Conservation (phyloP, 805 yeast species). For the Myxozyma neotropica region DNA sequence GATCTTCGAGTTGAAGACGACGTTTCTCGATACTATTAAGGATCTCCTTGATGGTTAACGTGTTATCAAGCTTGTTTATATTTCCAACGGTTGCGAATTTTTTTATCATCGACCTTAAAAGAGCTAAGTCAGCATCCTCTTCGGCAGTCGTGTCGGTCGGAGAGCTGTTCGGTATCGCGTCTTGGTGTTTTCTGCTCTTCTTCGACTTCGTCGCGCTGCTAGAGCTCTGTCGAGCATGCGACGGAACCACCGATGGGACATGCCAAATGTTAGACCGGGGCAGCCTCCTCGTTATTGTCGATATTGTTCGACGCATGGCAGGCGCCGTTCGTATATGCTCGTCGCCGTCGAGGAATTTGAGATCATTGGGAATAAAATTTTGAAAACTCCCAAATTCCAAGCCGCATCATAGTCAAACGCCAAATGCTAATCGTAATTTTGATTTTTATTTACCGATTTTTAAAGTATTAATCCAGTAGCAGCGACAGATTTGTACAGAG, state of each 20-base stretch:
- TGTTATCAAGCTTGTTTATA: slow-evolving; percentile 1
- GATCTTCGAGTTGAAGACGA: slow-evolving; percentile 3
- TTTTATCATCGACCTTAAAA: neutral
- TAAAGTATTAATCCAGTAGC: too few species aligned
- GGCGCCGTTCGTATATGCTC: too few species aligned
- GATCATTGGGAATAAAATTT: neutral
- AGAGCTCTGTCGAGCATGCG: too few species aligned
- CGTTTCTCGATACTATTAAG: slow-evolving; percentile 12
- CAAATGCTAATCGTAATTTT: too few species aligned
- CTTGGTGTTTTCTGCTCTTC: neutral
- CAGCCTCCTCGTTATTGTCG: too few species aligned
- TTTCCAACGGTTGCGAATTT: neutral
- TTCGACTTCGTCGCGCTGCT: neutral
- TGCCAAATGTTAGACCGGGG: too few species aligned
- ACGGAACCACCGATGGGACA: too few species aligned
- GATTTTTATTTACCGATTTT: too few species aligned
- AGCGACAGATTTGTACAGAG: too few species aligned
- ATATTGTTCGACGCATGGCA: too few species aligned
- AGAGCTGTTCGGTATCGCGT: too few species aligned
- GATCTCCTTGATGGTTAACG: slow-evolving; percentile 11
- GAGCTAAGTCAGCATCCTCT: neutral
- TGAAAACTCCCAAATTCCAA: neutral
- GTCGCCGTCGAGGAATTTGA: too few species aligned
- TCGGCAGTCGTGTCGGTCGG: neutral
- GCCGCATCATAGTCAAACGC: neutral